Evolutionary conservation across 1,284 basidiomycete genomes (phyloP).

Genomic region (Papiliotrema fonsecae): DNA sequence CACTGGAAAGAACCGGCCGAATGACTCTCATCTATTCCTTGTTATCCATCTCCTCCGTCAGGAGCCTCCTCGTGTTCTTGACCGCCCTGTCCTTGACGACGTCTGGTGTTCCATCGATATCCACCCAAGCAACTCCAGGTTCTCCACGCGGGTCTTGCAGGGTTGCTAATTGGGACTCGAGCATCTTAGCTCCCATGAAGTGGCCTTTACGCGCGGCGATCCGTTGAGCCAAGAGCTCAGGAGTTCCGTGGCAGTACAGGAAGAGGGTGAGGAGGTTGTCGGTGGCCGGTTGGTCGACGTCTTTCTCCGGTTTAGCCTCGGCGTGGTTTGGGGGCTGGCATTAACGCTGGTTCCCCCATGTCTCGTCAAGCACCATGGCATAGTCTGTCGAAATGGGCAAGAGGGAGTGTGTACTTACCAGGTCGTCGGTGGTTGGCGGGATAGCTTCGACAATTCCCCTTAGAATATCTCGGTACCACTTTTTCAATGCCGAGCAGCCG

Average conservation of each 20-base stretch:
- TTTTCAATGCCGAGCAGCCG: slow-evolving; percentile 82
- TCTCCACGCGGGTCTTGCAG: slow-evolving; percentile 72
- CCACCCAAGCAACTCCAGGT: slow-evolving; percentile 62
- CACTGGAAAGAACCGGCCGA: too few species aligned
- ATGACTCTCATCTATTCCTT: neutral
- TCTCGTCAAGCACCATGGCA: neutral
- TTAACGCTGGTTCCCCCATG: neutral
- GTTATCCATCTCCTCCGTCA: slow-evolving; percentile 15
- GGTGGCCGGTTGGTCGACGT: slow-evolving; percentile 29
- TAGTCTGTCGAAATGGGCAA: neutral
- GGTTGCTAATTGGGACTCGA: slow-evolving; percentile 75
- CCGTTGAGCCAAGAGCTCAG: slow-evolving; percentile 61
- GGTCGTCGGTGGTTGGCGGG: slow-evolving; percentile 32
- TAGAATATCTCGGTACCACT: slow-evolving; percentile 73
- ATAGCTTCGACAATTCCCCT: slow-evolving; percentile 54
- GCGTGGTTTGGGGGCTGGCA: slow-evolving; percentile 19
- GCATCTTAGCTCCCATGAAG: slow-evolving; percentile 84
- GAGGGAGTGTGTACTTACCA: slow-evolving; percentile 36
- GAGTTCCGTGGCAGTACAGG: slow-evolving; percentile 71
- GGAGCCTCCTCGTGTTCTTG: slow-evolving; percentile 30
- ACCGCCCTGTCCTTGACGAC: slow-evolving; percentile 55
- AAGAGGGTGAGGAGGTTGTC: slow-evolving; percentile 63
- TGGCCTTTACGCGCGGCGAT: slow-evolving; percentile 71
- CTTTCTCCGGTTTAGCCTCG: slow-evolving; percentile 12
- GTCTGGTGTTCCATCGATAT: slow-evolving; percentile 56